Evolutionary conservation across 805 yeast species (phyloP).

Genomic region (Candida rishiriensis): DNA sequence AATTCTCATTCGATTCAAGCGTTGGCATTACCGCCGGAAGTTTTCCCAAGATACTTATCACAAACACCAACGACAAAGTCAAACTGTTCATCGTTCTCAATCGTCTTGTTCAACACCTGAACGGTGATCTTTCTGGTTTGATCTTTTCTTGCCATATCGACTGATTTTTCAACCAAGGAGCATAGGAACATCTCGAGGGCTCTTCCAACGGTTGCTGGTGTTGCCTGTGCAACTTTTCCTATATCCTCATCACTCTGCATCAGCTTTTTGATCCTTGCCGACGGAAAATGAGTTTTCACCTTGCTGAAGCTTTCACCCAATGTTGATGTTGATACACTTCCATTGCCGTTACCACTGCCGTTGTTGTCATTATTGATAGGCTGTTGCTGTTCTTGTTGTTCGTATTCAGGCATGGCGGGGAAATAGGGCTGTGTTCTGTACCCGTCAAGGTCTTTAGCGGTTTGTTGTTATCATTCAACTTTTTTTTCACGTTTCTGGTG

Average conservation of each 20-base stretch:
- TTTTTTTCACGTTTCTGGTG: not conserved
- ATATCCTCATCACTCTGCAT: conserved; percentile 99
- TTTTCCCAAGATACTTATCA: conserved; percentile 23
- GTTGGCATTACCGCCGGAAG: conserved; percentile 2
- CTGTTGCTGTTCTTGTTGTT: too few relatives aligned
- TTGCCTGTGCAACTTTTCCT: conserved; percentile 97
- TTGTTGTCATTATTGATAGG: too few relatives aligned
- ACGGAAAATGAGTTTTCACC: conserved; percentile 81
- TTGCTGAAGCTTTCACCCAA: conserved; percentile 32
- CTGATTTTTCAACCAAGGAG: conserved; percentile 78
- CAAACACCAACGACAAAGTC: conserved; percentile 80
- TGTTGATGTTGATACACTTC: too few relatives aligned
- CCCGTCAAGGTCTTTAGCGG: too few relatives aligned
- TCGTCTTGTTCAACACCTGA: conserved; percentile 78
- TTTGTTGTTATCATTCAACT: too few relatives aligned
- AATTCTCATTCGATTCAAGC: not conserved
- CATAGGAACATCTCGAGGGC: conserved; percentile 92
- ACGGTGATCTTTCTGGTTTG: conserved; percentile 82
- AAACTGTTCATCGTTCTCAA: conserved; percentile 81
- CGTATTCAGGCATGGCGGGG: too few relatives aligned
- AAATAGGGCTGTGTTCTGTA: too few relatives aligned
- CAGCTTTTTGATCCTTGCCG: conserved; percentile 90
- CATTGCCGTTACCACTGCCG: too few relatives aligned
- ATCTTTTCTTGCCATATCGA: conserved; percentile 66
- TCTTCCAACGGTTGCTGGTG: conserved; percentile 96